phyloP scores from a whole-genome alignment of 345 rosid species.

The Acer negundo region DNA sequence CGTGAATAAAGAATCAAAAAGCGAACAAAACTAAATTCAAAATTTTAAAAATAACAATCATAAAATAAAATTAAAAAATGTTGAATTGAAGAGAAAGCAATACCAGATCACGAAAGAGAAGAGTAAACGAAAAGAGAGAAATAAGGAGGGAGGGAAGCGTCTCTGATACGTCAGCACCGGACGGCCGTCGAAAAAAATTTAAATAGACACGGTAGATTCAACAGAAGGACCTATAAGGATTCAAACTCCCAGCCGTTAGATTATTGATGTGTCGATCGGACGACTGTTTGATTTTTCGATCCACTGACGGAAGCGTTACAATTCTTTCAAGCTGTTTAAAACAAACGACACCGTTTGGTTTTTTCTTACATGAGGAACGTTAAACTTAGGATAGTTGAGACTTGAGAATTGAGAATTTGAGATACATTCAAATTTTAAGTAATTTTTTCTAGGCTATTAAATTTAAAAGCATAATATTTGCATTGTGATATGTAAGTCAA shows the following conservation, averaged over 20 bases:
- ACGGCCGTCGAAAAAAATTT: slow-evolving; percentile 43
- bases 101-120: slow-evolving; percentile 39
- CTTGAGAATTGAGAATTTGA: no score
- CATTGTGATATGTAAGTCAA: no score
- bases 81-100: slow-evolving; percentile 10
- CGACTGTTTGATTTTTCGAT: slow-evolving; percentile 12
- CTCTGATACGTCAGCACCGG: slow-evolving; percentile 44
- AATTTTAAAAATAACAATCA: neutral
- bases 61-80: neutral
- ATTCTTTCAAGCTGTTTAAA: neutral
- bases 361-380: no score
- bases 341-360: slow-evolving; percentile 1
- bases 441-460: neutral
- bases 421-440: no score
- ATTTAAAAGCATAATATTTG: no score
- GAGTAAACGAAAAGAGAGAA: slow-evolving; percentile 24
- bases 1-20: neutral
- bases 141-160: slow-evolving; percentile 27
- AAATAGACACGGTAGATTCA: slow-evolving; percentile 7
- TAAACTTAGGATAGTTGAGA: no score
- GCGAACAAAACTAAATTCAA: neutral
- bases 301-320: neutral
- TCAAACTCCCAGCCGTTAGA: slow-evolving; percentile 37
- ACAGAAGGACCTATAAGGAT: neutral
- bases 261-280: slow-evolving; percentile 6